Evolutionary conservation across 2,329 filamentous ascomycete species (phyloP), one percentile per base, ranked within the genome.

Genomic region (Nigrospora sphaerica): DNA sequence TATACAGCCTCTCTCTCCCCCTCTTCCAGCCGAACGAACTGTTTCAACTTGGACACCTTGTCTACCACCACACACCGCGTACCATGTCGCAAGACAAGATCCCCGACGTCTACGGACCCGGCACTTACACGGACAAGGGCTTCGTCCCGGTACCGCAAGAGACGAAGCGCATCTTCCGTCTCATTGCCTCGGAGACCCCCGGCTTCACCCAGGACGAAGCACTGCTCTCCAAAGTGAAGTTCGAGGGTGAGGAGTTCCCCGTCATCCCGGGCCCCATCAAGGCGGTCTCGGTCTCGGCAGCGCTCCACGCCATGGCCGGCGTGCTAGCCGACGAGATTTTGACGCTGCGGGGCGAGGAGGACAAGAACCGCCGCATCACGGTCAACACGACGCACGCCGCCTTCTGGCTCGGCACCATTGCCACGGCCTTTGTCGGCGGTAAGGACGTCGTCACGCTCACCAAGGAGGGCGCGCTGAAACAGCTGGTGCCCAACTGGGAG

Each of bases 351-450:
- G 50, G 49, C 12, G 39, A 38, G 18, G 39, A 42, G 18, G 38
- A 54, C 42, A 44, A 56, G 3, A 37, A 49, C 17, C 52, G 59
- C 12, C 49, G 50, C 31, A 55, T 74, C n/a, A 62, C 57, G 0
- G 61, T 77, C 46, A 66, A 76, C 52, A 74, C 71, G 0, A 70
- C 72, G 17, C 70, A 75, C 32, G 64, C 67, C 2, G 67, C 62
- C 0, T 56, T 77, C 9, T 76, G 68, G 63, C 63, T 72, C 32
- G 70, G 62, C 7, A 66, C 65, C 11, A 60, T 66, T 0, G 64
- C 64, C 13, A 61, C 66, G 2, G 62, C 62, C 1, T 63, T 62
- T 33, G 54, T 73, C 12, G 61, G 67, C 35, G 67, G 65, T n/a
- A 52, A 58, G n/a, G 61, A 63, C 38, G 46, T 62, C 23, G 51